Evolutionary conservation across 2,329 filamentous ascomycete genomes (phyloP).

Genomic region (Penicillium hesseltinei): DNA sequence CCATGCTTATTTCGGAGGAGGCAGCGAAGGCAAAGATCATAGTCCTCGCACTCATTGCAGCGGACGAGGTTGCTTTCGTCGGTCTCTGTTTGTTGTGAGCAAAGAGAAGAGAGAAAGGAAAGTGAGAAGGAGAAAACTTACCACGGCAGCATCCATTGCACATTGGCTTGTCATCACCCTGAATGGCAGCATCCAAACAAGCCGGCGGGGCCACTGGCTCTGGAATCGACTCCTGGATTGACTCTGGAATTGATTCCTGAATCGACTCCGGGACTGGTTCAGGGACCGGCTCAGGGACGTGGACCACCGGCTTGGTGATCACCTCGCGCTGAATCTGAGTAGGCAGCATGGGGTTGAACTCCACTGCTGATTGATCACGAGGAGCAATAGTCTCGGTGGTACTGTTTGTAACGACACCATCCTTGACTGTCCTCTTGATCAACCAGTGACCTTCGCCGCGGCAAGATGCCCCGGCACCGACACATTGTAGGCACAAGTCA

Average conservation of each 20-base stretch:
- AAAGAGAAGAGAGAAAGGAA: conserved; percentile 14
- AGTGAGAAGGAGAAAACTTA: conserved; percentile 34
- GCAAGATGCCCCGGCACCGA: conserved; percentile 74
- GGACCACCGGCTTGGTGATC: conserved; percentile 14
- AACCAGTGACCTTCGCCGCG: conserved; percentile 81
- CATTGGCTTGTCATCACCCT: conserved; percentile 40
- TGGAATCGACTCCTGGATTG: conserved; percentile 24
- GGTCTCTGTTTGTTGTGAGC: conserved; percentile 52
- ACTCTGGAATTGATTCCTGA: conserved; percentile 8
- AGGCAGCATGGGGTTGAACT: not conserved
- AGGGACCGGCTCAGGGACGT: conserved; percentile 14
- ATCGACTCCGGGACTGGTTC: conserved; percentile 16
- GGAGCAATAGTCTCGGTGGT: conserved; percentile 76
- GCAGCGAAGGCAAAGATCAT: conserved; percentile 84
- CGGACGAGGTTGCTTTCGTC: conserved; percentile 79
- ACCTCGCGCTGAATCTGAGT: conserved; percentile 13
- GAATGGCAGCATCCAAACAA: conserved; percentile 17
- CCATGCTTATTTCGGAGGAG: conserved; percentile 75
- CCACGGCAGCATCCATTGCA: conserved; percentile 66
- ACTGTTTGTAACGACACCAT: conserved; percentile 79
- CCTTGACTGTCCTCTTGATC: conserved; percentile 80
- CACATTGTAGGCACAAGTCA: conserved; percentile 81
- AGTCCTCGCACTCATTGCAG: conserved; percentile 82
- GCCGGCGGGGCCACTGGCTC: conserved; percentile 15
- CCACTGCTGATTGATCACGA: conserved; percentile 50